These are phyloP conservation scores for Eucalyptus erythrocorys DNA, from an alignment of 345 rosid species.

Conservation along the genomic window DNA sequence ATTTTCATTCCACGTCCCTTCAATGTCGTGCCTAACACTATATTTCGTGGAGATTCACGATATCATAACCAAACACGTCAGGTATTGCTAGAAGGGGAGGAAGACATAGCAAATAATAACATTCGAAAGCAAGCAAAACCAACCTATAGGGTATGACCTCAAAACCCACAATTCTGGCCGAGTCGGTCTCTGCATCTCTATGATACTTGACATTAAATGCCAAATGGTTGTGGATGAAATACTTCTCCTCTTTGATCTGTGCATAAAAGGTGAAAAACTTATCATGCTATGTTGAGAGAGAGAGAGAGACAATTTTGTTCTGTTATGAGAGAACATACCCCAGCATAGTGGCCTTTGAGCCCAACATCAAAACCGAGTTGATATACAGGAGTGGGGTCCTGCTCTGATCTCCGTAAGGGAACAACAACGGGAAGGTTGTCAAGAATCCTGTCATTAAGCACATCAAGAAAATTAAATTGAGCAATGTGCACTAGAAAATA, in stretches of 20 bases:
- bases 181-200: slow-evolving; percentile 55
- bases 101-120: not conserved
- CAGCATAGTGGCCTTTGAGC: slow-evolving; percentile 77
- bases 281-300: not conserved
- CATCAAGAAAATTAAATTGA: not conserved
- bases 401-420: slow-evolving; percentile 62
- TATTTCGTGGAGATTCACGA: too few species aligned
- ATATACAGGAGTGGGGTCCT: slow-evolving; percentile 52
- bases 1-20: slow-evolving; percentile 64
- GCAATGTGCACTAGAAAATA: not conserved
- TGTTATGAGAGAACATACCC: slow-evolving; percentile 38
- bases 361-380: slow-evolving; percentile 94
- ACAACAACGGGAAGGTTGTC: slow-evolving; percentile 95
- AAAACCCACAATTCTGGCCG: slow-evolving; percentile 93
- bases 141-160: slow-evolving; percentile 94
- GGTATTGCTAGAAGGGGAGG: not conserved
- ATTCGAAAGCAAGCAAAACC: not conserved
- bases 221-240: slow-evolving; percentile 86
- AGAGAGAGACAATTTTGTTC: not conserved
- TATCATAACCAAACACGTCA: not conserved
- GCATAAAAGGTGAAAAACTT: not conserved
- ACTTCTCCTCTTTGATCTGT: slow-evolving; percentile 83
- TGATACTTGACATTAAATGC: slow-evolving; percentile 85
- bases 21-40: slow-evolving; percentile 81
- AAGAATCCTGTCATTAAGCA: slow-evolving; percentile 64